Evolutionary conservation across 129 eudicot species (phyloP).

Genomic region (Dittrichia graveolens): DNA sequence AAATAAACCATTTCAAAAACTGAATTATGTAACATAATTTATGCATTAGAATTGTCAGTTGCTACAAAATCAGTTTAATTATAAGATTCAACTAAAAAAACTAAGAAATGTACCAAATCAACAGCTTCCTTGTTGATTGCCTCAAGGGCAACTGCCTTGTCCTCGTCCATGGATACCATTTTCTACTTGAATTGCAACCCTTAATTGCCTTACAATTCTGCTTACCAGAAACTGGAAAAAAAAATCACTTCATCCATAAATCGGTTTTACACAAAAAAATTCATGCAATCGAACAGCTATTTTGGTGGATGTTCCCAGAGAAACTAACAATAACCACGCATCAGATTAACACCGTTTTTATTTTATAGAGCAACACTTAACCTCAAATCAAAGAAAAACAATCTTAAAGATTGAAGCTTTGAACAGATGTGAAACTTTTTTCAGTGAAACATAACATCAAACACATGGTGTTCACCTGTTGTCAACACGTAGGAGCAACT

Average conservation of each 20-base stretch:
- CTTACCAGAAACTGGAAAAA: constrained; percentile 1
- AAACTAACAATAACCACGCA: background rate
- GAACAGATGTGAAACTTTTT: background rate
- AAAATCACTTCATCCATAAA: background rate
- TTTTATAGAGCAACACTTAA: too few species aligned
- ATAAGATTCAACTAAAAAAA: background rate
- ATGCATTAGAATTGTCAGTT: constrained; percentile 16
- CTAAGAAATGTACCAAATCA: constrained; percentile 50
- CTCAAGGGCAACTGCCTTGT: constrained; percentile 51
- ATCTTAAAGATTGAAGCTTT: background rate
- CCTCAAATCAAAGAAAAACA: background rate
- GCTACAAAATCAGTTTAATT: constrained; percentile 5
- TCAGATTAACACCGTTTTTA: background rate
- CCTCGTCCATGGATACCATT: constrained; percentile 41
- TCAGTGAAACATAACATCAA: constrained; percentile 25
- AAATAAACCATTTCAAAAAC: background rate
- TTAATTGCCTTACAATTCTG: constrained; percentile 24
- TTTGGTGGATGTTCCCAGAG: background rate
- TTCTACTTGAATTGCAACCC: constrained; percentile 23
- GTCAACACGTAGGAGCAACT: background rate
- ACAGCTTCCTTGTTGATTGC: constrained; percentile 66
- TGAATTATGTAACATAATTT: background rate
- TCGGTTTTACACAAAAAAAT: background rate
- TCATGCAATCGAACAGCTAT: background rate
- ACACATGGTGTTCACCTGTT: constrained; percentile 40